Evolutionary conservation across 1,284 basidiomycete genomes (phyloP).

Genomic region (Omphalotus olearius): DNA sequence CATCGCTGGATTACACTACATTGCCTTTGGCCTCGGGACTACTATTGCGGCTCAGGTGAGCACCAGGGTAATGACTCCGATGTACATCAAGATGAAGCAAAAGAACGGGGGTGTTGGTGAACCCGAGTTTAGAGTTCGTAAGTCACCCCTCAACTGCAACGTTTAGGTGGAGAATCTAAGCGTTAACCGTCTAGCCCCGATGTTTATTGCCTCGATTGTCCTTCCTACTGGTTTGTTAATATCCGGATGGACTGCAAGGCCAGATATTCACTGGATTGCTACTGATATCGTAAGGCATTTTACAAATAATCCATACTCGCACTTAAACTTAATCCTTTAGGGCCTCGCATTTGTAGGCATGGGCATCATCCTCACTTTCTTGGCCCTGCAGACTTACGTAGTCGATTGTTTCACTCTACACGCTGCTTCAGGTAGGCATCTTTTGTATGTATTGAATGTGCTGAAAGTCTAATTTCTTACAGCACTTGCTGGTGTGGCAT

Average conservation of each 20-base stretch:
- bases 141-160: constrained; percentile 10
- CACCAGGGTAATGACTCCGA: constrained; percentile 32
- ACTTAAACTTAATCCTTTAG: constrained; percentile 25
- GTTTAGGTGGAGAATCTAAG: neutral
- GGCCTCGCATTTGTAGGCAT: constrained; percentile 54
- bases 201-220: constrained; percentile 51
- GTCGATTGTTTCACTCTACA: constrained; percentile 65
- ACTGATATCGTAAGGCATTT: constrained; percentile 42
- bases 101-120: constrained; percentile 33
- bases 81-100: constrained; percentile 34
- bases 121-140: constrained; percentile 27
- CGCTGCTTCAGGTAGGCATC: constrained; percentile 51
- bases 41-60: constrained; percentile 35
- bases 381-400: constrained; percentile 59
- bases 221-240: constrained; percentile 56
- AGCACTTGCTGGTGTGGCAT: constrained; percentile 59
- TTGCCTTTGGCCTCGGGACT: constrained; percentile 34
- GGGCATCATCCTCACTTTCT: constrained; percentile 53
- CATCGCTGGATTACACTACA: constrained; percentile 40
- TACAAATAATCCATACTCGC: too few relatives aligned
- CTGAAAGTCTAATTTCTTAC: neutral
- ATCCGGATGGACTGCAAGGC: constrained; percentile 56
- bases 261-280: constrained; percentile 53
- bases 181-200: constrained; percentile 37
- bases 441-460: too few relatives aligned